Evolutionary conservation across 768 basidiomycete genomes (phyloP), one percentile per base, ranked within the genome.

Genomic region (Pulveroboletus sp.): DNA sequence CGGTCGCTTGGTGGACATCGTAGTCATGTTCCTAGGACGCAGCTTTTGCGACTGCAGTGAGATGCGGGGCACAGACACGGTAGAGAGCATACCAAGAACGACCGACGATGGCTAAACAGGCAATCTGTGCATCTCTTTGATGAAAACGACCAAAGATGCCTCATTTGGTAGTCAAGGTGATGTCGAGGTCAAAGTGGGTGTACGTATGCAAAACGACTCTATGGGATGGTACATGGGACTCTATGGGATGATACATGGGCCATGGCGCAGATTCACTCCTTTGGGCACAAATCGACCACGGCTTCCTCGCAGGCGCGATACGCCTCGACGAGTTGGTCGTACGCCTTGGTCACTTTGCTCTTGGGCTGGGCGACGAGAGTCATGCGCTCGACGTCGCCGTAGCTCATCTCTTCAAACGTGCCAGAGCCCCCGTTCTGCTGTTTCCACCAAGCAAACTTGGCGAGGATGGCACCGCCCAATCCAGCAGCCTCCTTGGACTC

Each of bases 101-200:
- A 27, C 36, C 19, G 40, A n/a, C 6, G 24, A 23, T 10, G 22
- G 17, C 10, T n/a, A 26, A 26, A 27, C 24, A 35, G 26, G 30
- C 9, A 35, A 27, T 35, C 39, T 48, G 14, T 42, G 56, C 56
- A 58, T 57, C 17, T 56, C 30, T 22, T 42, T 22, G 54, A 27
- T n/a, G 23, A 52, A 32, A 38, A 37, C 36, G 38, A 13, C 40
- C 43, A 5, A 56, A 34, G 54, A 57, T 45, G 46, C 57, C 54
- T 57, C 56, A 47, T 58, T 51, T 53, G 57, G 6, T 29, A 29
- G 55, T 12, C n/a, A n/a, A n/a, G n/a, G n/a, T 13, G 16, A 6
- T n/a, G 29, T 12, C 8, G 13, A 29, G 14, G 27, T 30, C 8
- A 22, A 22, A 16, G 20, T 7, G 20, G 10, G 6, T 13, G 5